Conservation (phyloP, 108 stramenopile species). For the Pseudonitzschia pungens region DNA sequence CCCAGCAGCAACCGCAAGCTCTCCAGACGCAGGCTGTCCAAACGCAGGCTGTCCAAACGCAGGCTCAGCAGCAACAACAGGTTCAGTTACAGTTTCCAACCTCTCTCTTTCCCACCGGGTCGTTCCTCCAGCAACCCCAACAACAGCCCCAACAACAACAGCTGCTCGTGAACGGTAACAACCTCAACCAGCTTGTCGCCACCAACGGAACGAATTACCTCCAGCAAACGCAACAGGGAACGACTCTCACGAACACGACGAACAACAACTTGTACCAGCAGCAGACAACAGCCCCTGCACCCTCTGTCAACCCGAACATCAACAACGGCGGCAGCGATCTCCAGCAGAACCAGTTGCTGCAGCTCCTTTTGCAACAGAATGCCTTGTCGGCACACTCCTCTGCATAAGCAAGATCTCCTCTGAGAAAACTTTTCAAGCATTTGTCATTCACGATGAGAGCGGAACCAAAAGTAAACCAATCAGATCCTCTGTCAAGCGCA, state of each 20-base stretch:
- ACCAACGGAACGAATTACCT: not conserved
- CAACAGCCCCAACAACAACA: not conserved
- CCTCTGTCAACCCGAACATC: not conserved
- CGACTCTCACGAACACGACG: not conserved
- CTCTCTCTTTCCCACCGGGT: not conserved
- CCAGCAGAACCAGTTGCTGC: not conserved
- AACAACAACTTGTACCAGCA: not conserved
- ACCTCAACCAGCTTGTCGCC: no score
- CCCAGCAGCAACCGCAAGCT: not conserved
- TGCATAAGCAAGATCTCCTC: not conserved
- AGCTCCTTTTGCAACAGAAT: slow-evolving; percentile 2
- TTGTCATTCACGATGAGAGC: no score
- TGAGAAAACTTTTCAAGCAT: no score
- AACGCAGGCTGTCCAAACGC: not conserved
- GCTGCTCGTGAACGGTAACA: not conserved
- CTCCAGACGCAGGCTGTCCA: no score
- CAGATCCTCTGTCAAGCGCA: not conserved
- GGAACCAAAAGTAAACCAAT: no score
- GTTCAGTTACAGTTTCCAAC: not conserved
- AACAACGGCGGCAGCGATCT: no score
- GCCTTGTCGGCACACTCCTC: not conserved
- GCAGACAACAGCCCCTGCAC: not conserved
- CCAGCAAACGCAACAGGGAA: not conserved
- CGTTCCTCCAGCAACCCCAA: not conserved
- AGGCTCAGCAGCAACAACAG: not conserved